Base-by-base conservation (phyloP, 176 grass and related monocot genomes). In the Juncus inflexus region DNA sequence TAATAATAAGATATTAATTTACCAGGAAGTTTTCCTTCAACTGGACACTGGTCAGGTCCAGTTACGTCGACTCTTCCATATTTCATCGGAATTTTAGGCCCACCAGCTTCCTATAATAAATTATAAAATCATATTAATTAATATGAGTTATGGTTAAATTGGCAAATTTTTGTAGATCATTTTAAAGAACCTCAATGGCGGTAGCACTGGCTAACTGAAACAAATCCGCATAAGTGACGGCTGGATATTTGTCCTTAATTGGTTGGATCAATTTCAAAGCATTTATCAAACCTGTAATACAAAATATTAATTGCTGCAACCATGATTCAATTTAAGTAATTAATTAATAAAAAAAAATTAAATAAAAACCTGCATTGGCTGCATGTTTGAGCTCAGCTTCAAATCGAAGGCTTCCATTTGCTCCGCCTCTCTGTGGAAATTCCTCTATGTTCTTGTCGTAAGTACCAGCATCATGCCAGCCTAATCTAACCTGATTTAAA, bases 1-100 rank as follows among this genome's bases (percentile, higher is more conserved):
- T 2, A 7, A 59, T 14, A 15, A 50, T 61, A n/a, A 63, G 4
- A 60, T 47, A 66, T 50, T 84, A 19, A 66, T 82, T 82, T 53
- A 99, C 94, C 94, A 76, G 94, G 94, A 90, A 99, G 94, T 62
- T 84, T 92, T n/a, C 88, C 88, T 41, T 99, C 94, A 9, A 81
- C 74, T 7, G 94, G 94, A 74, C 89, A 99, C 74, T 99, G 89
- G 37, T 92, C 94, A 72, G 94, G 88, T 55, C 89, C 85, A 41
- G 77, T 86, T n/a, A 90, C 94, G 84, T 99, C 94, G 68, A 70
- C 62, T 42, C 89, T 87, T 61, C 89, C 94, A 67, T 99, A 90
- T 54, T 86, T 92, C 85, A 92, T 92, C 50, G 88, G 83, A 78
- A 99, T 69, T 76, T 90, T 89, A 52, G 94, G 94, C 10, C 94